Evolutionary conservation across 306 rosid species (phyloP), one percentile per base, ranked within the genome.

Genomic region (Myrica gale): DNA sequence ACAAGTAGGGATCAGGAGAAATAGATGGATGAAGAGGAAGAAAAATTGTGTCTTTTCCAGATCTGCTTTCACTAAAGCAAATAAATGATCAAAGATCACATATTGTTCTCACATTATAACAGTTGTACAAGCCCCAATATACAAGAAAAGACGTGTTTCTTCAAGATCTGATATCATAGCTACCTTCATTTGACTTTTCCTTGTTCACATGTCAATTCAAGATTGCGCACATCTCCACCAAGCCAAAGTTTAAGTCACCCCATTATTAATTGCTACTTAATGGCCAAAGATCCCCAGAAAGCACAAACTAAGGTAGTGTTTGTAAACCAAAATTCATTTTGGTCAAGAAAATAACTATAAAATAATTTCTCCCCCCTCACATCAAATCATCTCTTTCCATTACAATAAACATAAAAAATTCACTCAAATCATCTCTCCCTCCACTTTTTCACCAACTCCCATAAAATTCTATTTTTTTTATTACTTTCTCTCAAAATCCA

Each of bases 1-100:
- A 41, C 23, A 42, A 9, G 23, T 42, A 42, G 26, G 42, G 13
- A 21, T 8, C 12, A 57, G 76, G 42, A 66, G 68, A 32, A 45
- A n/a, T 60, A 19, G 68, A 65, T 55, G 9, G 48, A 6, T 4
- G 13, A 66, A 56, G 47, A 43, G 51, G 42, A 57, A 61, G n/a
- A 51, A 51, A 74, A 50, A 53, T 10, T 50, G n/a, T 5, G 4
- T 10, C 21, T 42, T n/a, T 8, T 3, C 15, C 61, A 71, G 23
- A 56, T 63, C 23, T 44, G 54, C 77, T 60, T 69, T 80, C 69
- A 69, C 65, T 68, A 16, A 19, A 68, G 5, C 21, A 74, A n/a
- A 21, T 37, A 44, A 26, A 73, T 73, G 55, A 73, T 56, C 55
- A 4, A 41, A 6, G 21, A 60, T 5, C 41, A 55, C 4, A 11